phyloP scores from a whole-genome alignment of 1,139 yeast species.

The Pichia sp. region DNA sequence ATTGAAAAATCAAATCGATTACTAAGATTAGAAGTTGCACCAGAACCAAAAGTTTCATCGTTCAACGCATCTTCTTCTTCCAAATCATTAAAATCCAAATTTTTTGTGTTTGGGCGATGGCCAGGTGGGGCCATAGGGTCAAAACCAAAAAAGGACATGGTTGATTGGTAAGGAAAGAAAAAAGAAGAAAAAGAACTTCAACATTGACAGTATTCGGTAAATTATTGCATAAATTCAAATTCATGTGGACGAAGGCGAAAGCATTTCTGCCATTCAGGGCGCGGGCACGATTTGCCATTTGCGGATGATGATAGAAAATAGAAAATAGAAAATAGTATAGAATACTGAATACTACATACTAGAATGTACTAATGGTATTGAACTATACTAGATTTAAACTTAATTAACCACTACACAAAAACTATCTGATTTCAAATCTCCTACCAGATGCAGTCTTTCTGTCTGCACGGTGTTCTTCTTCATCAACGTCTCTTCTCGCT shows the following conservation, averaged over 20 bases:
- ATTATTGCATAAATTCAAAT: not conserved
- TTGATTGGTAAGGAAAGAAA: not conserved
- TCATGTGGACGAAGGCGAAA: not conserved
- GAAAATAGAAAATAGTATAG: no score
- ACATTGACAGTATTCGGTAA: not conserved
- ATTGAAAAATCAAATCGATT: slow-evolving; percentile 70
- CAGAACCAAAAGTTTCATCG: slow-evolving; percentile 80
- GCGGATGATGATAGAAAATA: not conserved
- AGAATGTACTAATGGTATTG: no score
- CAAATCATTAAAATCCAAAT: slow-evolving; percentile 70
- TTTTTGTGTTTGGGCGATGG: slow-evolving; percentile 23
- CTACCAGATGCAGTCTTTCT: slow-evolving; percentile 83
- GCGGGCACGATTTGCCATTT: not conserved
- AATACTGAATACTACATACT: no score
- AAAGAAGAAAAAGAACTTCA: not conserved
- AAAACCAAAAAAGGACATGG: slow-evolving; percentile 56
- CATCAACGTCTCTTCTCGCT: slow-evolving; percentile 90
- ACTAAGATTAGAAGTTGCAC: slow-evolving; percentile 42
- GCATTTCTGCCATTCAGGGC: not conserved
- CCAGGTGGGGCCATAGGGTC: slow-evolving; percentile 38
- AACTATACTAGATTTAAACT: not conserved
- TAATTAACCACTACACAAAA: not conserved
- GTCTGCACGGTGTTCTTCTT: slow-evolving; percentile 58
- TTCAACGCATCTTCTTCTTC: slow-evolving; percentile 80
- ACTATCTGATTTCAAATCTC: slow-evolving; percentile 45